Evolutionary conservation across 2,329 filamentous ascomycete genomes (phyloP), one percentile per base, ranked within the genome.

Genomic region (Lachnellula cervina): DNA sequence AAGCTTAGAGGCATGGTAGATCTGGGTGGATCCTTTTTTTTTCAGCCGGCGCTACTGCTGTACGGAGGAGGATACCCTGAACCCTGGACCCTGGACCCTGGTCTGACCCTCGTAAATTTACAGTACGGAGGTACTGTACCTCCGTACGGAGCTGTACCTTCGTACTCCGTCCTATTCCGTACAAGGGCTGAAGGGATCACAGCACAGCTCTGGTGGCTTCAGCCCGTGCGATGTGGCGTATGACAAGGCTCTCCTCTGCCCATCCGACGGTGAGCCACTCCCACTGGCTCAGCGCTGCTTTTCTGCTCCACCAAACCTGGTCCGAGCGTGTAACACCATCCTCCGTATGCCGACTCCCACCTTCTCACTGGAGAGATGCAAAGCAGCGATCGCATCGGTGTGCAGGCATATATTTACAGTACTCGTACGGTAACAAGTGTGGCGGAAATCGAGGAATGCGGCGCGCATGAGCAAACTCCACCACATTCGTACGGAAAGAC

Each of bases 311-410:
- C 16, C 2, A 17, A 44, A 5, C 19, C 28, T 13, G 5, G 17
- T 44, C 42, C 25, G 42, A 17, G 42, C 42, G 17, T 5, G n/a
- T 44, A 4, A 6, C 19, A 17, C 42, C 42, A 23, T 44, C 3
- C 21, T 23, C 21, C 21, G n/a, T 23, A 5, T 11, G 37, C 16
- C 16, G n/a, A 17, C 42, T 44, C 59, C 59, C 60, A 28, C 11
- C n/a, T 44, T 44, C 42, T 44, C 42, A 44, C 42, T 44, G 42
- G 42, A 19, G 42, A 44, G 13, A 19, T 23, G 6, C 42, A 44
- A 44, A 44, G 42, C 42, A 44, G 42, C 7, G 21, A 44, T 44
- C 37, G 17, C 37, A 47, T 32, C 28, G 28, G 28, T 32, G 28
- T 32, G 28, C 28, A 32, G 4, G 28, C 28, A 32, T 32, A 32